phyloP scores from a whole-genome alignment of 805 yeast species.

The Kazachstania kunashirensis region DNA sequence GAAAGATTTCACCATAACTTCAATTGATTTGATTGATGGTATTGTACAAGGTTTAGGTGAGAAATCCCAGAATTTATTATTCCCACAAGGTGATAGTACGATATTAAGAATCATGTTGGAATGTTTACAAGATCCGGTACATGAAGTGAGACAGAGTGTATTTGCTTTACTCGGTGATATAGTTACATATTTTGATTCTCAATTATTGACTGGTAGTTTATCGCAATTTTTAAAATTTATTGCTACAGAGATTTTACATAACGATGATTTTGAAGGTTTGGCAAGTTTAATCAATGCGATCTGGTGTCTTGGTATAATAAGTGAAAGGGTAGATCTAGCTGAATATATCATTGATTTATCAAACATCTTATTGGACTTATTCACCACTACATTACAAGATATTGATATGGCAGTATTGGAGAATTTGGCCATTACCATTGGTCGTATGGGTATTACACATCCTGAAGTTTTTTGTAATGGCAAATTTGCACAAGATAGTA shows the following conservation, averaged over 20 bases:
- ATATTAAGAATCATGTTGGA: constrained; percentile 54
- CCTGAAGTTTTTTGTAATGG: constrained; percentile 51
- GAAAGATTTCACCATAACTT: constrained; percentile 80
- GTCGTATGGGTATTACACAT: constrained; percentile 63
- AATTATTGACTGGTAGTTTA: constrained; percentile 29
- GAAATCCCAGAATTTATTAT: constrained; percentile 41
- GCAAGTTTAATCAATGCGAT: constrained; percentile 53
- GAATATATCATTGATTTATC: constrained; percentile 25
- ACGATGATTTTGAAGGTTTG: constrained; percentile 28
- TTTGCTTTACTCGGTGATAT: constrained; percentile 88
- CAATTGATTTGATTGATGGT: constrained; percentile 87
- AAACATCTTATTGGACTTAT: constrained; percentile 22
- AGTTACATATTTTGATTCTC: constrained; percentile 46
- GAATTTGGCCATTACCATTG: constrained; percentile 83
- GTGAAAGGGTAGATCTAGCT: constrained; percentile 39
- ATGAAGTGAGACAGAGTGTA: constrained; percentile 89
- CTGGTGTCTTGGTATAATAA: constrained; percentile 88
- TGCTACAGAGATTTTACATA: constrained; percentile 52
- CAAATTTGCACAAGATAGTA: constrained; percentile 25
- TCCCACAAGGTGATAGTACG: constrained; percentile 28
- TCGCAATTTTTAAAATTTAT: constrained; percentile 49
- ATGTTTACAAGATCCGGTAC: constrained; percentile 64
- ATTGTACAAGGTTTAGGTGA: constrained; percentile 77
- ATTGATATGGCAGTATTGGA: constrained; percentile 50
- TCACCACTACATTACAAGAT: constrained; percentile 18